phyloP scores from a whole-genome alignment of 805 yeast genomes.

The Cyberlindnera petersonii region DNA sequence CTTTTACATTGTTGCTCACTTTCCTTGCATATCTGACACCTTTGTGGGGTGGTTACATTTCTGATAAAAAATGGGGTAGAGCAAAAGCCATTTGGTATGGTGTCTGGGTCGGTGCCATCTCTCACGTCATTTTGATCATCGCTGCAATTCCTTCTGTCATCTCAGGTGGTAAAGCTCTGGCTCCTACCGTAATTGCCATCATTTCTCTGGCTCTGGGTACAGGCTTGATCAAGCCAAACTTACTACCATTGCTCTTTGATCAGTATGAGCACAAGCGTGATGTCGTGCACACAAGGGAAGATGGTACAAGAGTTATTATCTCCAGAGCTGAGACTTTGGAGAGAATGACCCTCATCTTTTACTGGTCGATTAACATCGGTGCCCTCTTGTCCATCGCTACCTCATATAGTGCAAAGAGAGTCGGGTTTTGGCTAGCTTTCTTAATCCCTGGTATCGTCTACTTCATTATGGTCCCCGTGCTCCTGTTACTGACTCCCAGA shows the following conservation, averaged over 20 bases:
- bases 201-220: slow-evolving; percentile 67
- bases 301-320: slow-evolving; percentile 64
- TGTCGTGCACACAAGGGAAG: slow-evolving; percentile 50
- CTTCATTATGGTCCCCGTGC: slow-evolving; percentile 46
- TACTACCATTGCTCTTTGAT: slow-evolving; percentile 70
- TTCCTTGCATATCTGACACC: slow-evolving; percentile 85
- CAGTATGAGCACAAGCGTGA: slow-evolving; percentile 62
- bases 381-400: slow-evolving; percentile 74
- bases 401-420: slow-evolving; percentile 60
- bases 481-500: slow-evolving; percentile 31
- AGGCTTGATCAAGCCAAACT: slow-evolving; percentile 75
- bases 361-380: slow-evolving; percentile 73
- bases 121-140: slow-evolving; percentile 60
- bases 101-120: slow-evolving; percentile 54
- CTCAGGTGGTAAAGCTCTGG: slow-evolving; percentile 48
- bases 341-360: slow-evolving; percentile 71
- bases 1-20: slow-evolving; percentile 70
- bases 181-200: slow-evolving; percentile 48
- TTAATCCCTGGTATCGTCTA: slow-evolving; percentile 63
- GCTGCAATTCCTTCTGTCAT: slow-evolving; percentile 63
- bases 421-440: slow-evolving; percentile 74
- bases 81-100: slow-evolving; percentile 62
- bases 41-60: slow-evolving; percentile 66
- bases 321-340: slow-evolving; percentile 72
- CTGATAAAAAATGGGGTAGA: slow-evolving; percentile 74